Evolutionary conservation across 441 rosid species (phyloP), one percentile per base, ranked within the genome.

Genomic region (Pelargonium australe): DNA sequence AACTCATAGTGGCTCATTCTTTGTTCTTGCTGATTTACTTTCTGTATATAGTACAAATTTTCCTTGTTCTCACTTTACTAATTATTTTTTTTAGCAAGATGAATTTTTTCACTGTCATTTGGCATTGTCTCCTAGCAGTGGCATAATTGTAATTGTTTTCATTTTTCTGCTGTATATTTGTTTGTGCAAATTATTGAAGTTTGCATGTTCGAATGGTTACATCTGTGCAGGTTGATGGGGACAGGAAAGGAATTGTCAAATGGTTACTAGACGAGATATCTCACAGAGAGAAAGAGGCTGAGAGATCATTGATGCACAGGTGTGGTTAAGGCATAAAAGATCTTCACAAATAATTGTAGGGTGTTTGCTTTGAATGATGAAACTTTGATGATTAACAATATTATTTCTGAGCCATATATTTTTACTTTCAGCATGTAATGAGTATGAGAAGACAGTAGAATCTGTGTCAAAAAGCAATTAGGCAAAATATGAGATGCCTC

Each of bases 281-380:
- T 69, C 80, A 7, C 51, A 75, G 82, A 73, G 92, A 87, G 80
- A 87, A 78, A 65, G 92, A 83, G 72, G 89, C 92, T 72, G 87
- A 87, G 78, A 85, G 89, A 64, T 87, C 92, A 64, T 76, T 85
- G 72, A 87, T 87, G 89, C 89, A 85, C 79, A 81, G 89, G 89
- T 85, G 28, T 70, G 73, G 61, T 68, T 63, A 44, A 71, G 57
- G 70, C 77, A 73, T 78, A 78, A 71, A 23, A 68, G 34, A 14
- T 53, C 64, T 25, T 68, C 41, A 5, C 41, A 31, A 65, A 64
- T 65, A 75, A 19, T 47, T 37, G 5, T 43, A 40, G 31, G 58
- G 40, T 47, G 8, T 61, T 7, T 67, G 20, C 41, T 12, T 57
- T 49, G 16, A 7, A 4, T 0, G 47, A 49, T 64, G 61, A 65